These are phyloP conservation scores for Pseudocercospora pini-densiflorae DNA, from an alignment of 2,329 filamentous ascomycete species.

Conservation along the genomic window DNA sequence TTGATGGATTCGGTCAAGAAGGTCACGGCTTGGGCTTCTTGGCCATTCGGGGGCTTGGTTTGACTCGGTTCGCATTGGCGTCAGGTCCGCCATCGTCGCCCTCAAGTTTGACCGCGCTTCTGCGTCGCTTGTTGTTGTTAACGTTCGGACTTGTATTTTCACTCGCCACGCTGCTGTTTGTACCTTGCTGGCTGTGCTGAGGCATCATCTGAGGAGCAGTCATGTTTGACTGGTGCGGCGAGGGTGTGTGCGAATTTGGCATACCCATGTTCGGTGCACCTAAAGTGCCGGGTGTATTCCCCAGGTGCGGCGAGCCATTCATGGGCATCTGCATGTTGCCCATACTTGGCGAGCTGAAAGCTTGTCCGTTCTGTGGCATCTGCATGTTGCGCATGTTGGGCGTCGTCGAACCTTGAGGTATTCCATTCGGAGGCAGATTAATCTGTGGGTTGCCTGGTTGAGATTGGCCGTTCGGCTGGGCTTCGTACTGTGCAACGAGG, in stretches of 20 bases:
- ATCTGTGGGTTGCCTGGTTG: slow-evolving; percentile 49
- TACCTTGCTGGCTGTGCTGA: slow-evolving; percentile 61
- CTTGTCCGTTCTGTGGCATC: slow-evolving; percentile 35
- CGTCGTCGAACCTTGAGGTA: slow-evolving; percentile 36
- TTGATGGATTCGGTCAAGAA: not conserved
- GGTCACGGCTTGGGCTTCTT: slow-evolving; percentile 43
- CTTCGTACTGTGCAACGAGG: slow-evolving; percentile 54
- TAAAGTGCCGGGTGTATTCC: slow-evolving; percentile 40
- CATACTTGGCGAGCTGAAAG: slow-evolving; percentile 63
- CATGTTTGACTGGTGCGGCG: slow-evolving; percentile 50
- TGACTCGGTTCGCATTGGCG: slow-evolving; percentile 51
- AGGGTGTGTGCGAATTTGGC: slow-evolving; percentile 47
- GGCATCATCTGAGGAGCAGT: slow-evolving; percentile 58
- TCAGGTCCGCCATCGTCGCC: slow-evolving; percentile 53
- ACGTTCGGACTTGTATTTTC: slow-evolving; percentile 68
- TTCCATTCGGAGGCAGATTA: slow-evolving; percentile 50
- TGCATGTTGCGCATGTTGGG: slow-evolving; percentile 42
- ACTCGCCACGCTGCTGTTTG: slow-evolving; percentile 60
- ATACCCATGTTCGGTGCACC: slow-evolving; percentile 31
- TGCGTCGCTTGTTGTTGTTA: slow-evolving; percentile 64
- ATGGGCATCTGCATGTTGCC: slow-evolving; percentile 59
- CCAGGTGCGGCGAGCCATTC: slow-evolving; percentile 54
- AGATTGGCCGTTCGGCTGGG: slow-evolving; percentile 30
- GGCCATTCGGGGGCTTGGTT: slow-evolving; percentile 52
- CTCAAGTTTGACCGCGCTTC: slow-evolving; percentile 65